A percentile compares a stretch with the other conserved stretches of the same genome.
These are phyloP conservation scores for Scutellaria baicalensis DNA, from an alignment of 257 asterid genomes.

Conservation along the genomic window DNA sequence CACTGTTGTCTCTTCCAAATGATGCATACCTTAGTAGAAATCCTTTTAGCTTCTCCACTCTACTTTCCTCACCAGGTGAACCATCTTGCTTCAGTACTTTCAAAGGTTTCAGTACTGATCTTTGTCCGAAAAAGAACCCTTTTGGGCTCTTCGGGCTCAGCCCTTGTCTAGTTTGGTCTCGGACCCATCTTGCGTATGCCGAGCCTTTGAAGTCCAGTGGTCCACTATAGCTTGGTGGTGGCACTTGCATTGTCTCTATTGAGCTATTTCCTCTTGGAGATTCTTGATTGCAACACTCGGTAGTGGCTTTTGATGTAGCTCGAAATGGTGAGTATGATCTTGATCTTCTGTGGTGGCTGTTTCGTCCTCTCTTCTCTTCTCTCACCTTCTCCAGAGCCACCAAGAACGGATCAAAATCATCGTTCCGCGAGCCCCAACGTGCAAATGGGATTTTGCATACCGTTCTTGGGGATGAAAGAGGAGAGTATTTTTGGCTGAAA, in stretches of 20 bases:
- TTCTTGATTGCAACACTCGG: not conserved
- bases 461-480: conserved; percentile 36
- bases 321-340: conserved; percentile 54
- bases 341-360: conserved; percentile 37
- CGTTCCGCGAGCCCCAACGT: conserved; percentile 35
- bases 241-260: conserved; percentile 12
- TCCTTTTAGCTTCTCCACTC: conserved; percentile 42
- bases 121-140: conserved; percentile 13
- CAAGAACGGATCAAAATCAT: conserved; percentile 53
- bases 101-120: conserved; percentile 19
- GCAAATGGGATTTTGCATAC: conserved; percentile 43
- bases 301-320: conserved; percentile 5
- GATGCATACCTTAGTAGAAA: conserved; percentile 42
- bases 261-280: not conserved
- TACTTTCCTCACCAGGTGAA: conserved; percentile 15
- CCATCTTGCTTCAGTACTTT: conserved; percentile 17
- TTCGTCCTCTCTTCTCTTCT: conserved; percentile 50
- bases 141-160: conserved; percentile 23
- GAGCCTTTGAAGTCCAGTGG: conserved; percentile 61
- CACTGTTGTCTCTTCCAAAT: conserved; percentile 31
- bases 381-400: conserved; percentile 60
- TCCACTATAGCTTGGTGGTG: conserved; percentile 15
- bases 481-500: conserved; percentile 14
- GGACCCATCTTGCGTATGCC: conserved; percentile 59
- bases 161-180: conserved; percentile 36